Evolutionary conservation across 2,329 filamentous ascomycete genomes (phyloP).

Genomic region (Colletotrichum higginsianum): DNA sequence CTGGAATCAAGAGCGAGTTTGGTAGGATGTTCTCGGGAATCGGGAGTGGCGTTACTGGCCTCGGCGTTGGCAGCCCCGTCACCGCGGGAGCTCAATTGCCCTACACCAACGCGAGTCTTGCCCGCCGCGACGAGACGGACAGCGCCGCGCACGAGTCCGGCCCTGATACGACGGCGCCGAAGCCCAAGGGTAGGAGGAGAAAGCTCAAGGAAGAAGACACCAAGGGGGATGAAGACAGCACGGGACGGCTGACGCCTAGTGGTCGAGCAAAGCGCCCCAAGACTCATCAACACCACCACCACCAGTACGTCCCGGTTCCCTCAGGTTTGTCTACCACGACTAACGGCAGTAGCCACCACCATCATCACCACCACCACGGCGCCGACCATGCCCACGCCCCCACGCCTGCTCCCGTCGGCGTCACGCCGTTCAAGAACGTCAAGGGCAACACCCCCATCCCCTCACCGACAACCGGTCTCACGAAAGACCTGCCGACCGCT

Average conservation of each 20-base stretch:
- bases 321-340: conserved; percentile 46
- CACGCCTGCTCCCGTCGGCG: conserved; percentile 57
- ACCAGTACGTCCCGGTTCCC: conserved; percentile 67
- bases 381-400: conserved; percentile 60
- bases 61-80: conserved; percentile 67
- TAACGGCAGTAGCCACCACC: conserved; percentile 60
- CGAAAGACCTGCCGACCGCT: conserved; percentile 54
- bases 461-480: conserved; percentile 57
- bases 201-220: conserved; percentile 84
- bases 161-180: conserved; percentile 57
- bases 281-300: conserved; percentile 75
- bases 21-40: conserved; percentile 97
- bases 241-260: conserved; percentile 73
- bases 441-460: conserved; percentile 63
- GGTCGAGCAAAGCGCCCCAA: conserved; percentile 77
- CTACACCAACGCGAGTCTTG: conserved; percentile 61
- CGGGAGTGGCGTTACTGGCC: conserved; percentile 69
- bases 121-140: conserved; percentile 69
- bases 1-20: conserved; percentile 94
- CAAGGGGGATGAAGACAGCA: conserved; percentile 76
- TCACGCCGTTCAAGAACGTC: conserved; percentile 63
- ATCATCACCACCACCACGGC: conserved; percentile 73
- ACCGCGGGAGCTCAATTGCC: conserved; percentile 60
- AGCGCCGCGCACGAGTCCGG: conserved; percentile 60
- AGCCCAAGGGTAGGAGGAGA: conserved; percentile 71